Evolutionary conservation across 1,284 basidiomycete species (phyloP), one percentile per base, ranked within the genome.

Genomic region (Papiliotrema nemorosa): DNA sequence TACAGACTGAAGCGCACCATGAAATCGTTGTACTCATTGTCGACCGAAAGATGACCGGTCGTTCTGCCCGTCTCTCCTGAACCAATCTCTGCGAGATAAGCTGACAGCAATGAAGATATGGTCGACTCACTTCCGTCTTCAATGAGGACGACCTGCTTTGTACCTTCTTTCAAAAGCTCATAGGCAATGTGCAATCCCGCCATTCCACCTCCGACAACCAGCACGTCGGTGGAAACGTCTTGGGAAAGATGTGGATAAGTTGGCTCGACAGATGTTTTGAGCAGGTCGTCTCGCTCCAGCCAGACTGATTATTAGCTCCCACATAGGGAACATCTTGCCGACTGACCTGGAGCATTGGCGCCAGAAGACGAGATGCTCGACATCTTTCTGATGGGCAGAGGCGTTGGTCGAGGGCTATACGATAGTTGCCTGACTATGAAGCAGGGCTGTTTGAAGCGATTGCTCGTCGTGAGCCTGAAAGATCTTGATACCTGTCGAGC

Each of bases 41-140:
- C 58, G 2, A 51, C 53, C 2, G 58, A 60, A 18, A 60, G 44
- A 43, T 60, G 58, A 3, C 58, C 58, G 5, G 58, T 60, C 0
- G 58, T 60, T 25, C 58, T 41, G 2, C 58, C 58, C 14, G 58
- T 60, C 46, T 60, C 58, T 2, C 58, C 58, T 14, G 58, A 60
- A 18, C 58, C 53, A 35, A 60, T 57, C 44, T 60, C 58, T 60
- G n/a, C 5, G 14, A 31, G 9, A 14, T 31, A 7, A 31, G 29
- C 29, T 14, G 29, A 31, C 43, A 42, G 44, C 31, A 20, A 4
- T 24, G 29, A 18, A n/a, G 34, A 24, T 16, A 5, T 35, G 18
- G 16, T 3, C n/a, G 21, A 60, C 58, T 57, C 55, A 60, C 58
- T 60, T 13, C 58, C 58, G 41, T 60, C 58, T 47, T 60, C 58